These are phyloP conservation scores for Pythium monospermum DNA, from an alignment of 352 stramenopile genomes.

Conservation along the genomic window DNA sequence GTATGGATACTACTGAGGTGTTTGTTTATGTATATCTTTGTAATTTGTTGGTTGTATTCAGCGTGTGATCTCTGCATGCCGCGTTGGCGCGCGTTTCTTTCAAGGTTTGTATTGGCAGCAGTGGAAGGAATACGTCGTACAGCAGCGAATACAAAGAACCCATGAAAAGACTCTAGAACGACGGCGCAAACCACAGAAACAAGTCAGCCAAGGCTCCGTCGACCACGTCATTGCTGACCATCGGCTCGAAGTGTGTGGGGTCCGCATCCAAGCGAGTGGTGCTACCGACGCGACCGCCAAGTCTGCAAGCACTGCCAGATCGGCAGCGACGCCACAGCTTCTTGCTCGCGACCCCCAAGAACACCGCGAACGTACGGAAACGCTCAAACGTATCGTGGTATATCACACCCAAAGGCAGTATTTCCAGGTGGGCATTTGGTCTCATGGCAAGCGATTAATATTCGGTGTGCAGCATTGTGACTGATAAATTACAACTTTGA, in stretches of 20 bases:
- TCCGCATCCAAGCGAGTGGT: too few species aligned
- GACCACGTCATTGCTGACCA: conserved; percentile 2
- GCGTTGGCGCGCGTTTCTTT: conserved; percentile 35
- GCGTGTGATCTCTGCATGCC: conserved; percentile 38
- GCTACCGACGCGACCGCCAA: too few species aligned
- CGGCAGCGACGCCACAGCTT: not conserved
- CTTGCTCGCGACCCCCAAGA: too few species aligned
- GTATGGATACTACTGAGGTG: not conserved
- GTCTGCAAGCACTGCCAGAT: not conserved
- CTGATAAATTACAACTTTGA: not conserved
- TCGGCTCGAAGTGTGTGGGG: conserved; percentile 11
- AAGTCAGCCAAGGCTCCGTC: not conserved
- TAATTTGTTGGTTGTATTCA: too few species aligned
- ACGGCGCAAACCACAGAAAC: not conserved
- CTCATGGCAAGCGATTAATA: not conserved
- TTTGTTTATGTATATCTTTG: not conserved
- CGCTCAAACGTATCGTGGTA: conserved; percentile 10
- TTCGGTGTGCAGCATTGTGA: too few species aligned
- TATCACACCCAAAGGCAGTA: conserved; percentile 19
- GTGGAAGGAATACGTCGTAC: conserved; percentile 22
- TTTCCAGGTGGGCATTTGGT: conserved; percentile 10
- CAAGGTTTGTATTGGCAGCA: conserved; percentile 30
- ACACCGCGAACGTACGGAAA: not conserved
- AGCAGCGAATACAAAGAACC: too few species aligned
- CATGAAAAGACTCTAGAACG: too few species aligned